Evolutionary conservation across 176 grass and related monocot genomes (phyloP).

Genomic region (Puccinellia tenuiflora): DNA sequence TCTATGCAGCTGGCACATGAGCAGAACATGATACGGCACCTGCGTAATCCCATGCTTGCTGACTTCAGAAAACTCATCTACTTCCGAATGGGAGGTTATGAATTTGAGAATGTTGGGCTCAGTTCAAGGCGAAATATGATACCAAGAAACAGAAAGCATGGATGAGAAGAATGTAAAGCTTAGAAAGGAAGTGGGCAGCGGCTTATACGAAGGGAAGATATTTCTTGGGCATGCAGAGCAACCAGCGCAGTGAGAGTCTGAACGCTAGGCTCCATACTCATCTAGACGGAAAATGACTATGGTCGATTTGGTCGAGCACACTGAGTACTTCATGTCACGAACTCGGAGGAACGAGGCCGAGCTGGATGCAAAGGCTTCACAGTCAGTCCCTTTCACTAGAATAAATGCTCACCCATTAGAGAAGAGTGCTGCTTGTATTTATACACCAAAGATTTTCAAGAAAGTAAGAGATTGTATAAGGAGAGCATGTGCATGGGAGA

Average conservation of each 20-base stretch:
- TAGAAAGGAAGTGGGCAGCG: background rate
- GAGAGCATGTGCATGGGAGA: background rate
- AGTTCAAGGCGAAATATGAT: background rate
- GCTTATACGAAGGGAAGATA: constrained; percentile 15
- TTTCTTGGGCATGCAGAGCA: constrained; percentile 22
- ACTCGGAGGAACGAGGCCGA: constrained; percentile 18
- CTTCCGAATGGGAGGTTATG: background rate
- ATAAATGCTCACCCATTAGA: constrained; percentile 3
- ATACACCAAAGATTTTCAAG: constrained; percentile 16
- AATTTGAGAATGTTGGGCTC: background rate
- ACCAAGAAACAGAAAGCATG: background rate
- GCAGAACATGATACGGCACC: background rate
- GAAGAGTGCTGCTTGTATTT: constrained; percentile 1
- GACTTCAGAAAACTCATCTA: background rate
- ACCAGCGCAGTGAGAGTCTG: constrained; percentile 15
- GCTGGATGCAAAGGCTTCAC: background rate
- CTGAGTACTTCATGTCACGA: background rate
- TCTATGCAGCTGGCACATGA: background rate
- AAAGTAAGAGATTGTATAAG: background rate
- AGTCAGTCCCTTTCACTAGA: background rate
- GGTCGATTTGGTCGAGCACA: constrained; percentile 21
- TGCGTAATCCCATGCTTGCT: background rate
- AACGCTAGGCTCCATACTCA: constrained; percentile 1
- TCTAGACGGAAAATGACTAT: constrained; percentile 15
- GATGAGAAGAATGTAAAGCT: constrained; percentile 17